Conservation (phyloP, 2,329 filamentous ascomycete species). For the Neopestalotiopsis clavispora region DNA sequence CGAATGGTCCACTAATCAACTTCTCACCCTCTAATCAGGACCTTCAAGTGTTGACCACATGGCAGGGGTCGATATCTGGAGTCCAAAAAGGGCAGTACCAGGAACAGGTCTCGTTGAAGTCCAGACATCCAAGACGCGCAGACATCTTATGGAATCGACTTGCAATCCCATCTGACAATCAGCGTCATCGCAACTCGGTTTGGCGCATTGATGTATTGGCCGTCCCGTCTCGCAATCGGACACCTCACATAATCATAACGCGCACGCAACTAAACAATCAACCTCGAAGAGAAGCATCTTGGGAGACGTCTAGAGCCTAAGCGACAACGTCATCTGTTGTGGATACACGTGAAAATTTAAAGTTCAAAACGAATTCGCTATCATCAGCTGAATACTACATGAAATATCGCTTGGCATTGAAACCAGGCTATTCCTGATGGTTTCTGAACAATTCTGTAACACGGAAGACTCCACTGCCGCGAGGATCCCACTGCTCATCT, state of each 20-base stretch:
- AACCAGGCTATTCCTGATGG: conserved; percentile 10
- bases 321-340: conserved; percentile 8
- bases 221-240: not conserved
- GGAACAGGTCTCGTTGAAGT: not conserved
- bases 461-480: conserved; percentile 28
- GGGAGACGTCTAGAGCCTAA: not conserved
- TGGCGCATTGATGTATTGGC: not conserved
- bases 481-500: conserved; percentile 4
- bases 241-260: not conserved
- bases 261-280: not conserved
- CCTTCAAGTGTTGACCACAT: not conserved
- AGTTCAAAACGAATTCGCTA: not conserved
- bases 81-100: not conserved
- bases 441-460: conserved; percentile 27
- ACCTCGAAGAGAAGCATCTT: not conserved
- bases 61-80: not conserved
- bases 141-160: not conserved
- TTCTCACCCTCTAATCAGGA: not conserved
- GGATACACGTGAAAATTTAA: not conserved
- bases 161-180: not conserved
- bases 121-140: not conserved
- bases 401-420: conserved; percentile 13
- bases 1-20: not conserved
- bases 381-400: not conserved
- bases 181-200: not conserved